phyloP scores from a whole-genome alignment of 495 filamentous ascomycete species.

The Chaetomium cochliodes region DNA sequence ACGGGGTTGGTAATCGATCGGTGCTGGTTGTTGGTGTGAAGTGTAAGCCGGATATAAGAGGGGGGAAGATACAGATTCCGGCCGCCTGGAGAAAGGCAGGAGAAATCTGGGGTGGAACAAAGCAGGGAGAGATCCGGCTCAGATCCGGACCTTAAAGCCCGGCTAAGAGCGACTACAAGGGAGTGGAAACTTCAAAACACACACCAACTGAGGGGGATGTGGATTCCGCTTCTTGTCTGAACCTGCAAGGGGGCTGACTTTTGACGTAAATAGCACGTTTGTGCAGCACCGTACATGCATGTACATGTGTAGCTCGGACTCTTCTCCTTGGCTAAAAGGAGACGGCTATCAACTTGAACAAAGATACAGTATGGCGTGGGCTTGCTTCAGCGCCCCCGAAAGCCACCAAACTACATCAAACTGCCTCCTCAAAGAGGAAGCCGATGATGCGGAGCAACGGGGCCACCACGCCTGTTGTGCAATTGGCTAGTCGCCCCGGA shows the following conservation, averaged over 20 bases:
- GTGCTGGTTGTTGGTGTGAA: neutral
- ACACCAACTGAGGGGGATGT: neutral
- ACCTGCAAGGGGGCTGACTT: neutral
- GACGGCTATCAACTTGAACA: too few relatives aligned
- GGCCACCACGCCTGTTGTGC: neutral
- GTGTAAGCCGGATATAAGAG: neutral
- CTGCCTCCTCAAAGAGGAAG: neutral
- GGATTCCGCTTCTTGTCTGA: neutral
- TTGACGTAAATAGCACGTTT: neutral
- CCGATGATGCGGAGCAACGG: conserved; percentile 4
- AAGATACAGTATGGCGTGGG: too few relatives aligned
- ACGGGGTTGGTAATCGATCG: neutral
- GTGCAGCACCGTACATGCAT: too few relatives aligned
- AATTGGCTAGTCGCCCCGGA: conserved; percentile 15
- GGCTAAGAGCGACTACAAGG: neutral
- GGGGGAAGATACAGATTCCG: neutral
- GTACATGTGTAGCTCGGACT: neutral
- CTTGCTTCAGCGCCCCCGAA: neutral
- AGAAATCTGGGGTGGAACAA: neutral
- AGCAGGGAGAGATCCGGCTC: neutral
- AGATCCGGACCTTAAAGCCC: neutral
- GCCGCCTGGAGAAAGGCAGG: neutral
- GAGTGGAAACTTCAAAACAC: neutral
- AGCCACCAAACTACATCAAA: neutral
- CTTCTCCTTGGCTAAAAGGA: neutral